Conservation (phyloP, 2,329 filamentous ascomycete genomes). For the Cryphonectria carpinicola region DNA sequence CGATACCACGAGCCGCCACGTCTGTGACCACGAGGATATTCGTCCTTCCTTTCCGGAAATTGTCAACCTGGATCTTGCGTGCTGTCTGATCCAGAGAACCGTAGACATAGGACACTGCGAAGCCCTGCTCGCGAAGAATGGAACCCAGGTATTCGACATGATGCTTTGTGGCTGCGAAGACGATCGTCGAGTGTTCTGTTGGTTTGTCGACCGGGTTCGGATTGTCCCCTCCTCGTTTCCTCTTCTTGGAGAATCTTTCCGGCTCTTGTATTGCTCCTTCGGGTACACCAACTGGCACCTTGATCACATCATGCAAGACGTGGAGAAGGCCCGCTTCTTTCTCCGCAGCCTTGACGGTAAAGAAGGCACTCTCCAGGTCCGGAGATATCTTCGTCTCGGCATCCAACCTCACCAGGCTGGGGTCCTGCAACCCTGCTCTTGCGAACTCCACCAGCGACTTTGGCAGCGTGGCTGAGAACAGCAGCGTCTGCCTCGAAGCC, state of each 20-base stretch:
- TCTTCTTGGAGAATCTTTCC: conserved; percentile 64
- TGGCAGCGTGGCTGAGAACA: conserved; percentile 94
- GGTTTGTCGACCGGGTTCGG: conserved; percentile 68
- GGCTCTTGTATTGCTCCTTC: conserved; percentile 54
- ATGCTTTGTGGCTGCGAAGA: conserved; percentile 95
- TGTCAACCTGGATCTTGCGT: conserved; percentile 86
- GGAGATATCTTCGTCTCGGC: conserved; percentile 95
- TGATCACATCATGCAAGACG: conserved; percentile 87
- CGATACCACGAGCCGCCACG: conserved; percentile 94
- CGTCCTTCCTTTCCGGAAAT: conserved; percentile 81
- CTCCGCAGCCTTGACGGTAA: conserved; percentile 87
- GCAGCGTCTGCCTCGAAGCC: conserved; percentile 79
- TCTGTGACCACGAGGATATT: conserved; percentile 96
- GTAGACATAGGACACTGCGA: conserved; percentile 91
- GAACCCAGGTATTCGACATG: conserved; percentile 91
- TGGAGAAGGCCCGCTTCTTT: conserved; percentile 93
- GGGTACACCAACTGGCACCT: conserved; percentile 75
- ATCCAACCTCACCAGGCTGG: conserved; percentile 85
- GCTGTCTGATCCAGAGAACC: conserved; percentile 94
- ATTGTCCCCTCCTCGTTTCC: conserved; percentile 66
- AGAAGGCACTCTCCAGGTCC: conserved; percentile 94
- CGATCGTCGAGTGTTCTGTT: conserved; percentile 88
- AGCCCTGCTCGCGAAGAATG: conserved; percentile 80
- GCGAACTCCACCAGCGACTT: conserved; percentile 96
- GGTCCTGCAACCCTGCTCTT: conserved; percentile 88